Conservation (phyloP, 1,284 basidiomycete species). For the Xerocomus nothofagi region DNA sequence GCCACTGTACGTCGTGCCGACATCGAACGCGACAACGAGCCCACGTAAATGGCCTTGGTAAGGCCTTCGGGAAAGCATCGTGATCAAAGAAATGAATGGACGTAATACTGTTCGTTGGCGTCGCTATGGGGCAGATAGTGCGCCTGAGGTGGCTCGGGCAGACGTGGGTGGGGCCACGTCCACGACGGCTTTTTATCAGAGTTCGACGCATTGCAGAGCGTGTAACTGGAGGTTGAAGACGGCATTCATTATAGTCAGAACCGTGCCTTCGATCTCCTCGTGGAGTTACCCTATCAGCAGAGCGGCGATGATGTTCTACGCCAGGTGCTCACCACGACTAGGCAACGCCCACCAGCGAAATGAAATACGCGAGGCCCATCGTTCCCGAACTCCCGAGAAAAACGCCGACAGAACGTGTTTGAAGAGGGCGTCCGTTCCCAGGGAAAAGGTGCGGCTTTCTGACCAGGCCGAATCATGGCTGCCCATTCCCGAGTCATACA, state of each 20-base stretch:
- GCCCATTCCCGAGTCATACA: slow-evolving; percentile 13
- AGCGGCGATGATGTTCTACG: slow-evolving; percentile 10
- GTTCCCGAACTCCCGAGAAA: background rate
- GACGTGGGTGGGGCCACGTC: slow-evolving; percentile 3
- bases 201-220: background rate
- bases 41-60: slow-evolving; percentile 38
- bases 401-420: slow-evolving; percentile 25
- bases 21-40: slow-evolving; percentile 50
- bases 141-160: background rate
- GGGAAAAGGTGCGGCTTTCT: slow-evolving; percentile 13
- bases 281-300: slow-evolving; percentile 7
- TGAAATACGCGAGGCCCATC: slow-evolving; percentile 23
- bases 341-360: slow-evolving; percentile 10
- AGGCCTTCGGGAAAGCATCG: slow-evolving; percentile 35
- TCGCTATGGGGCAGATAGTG: slow-evolving; percentile 1
- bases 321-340: slow-evolving; percentile 6
- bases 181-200: slow-evolving; percentile 24
- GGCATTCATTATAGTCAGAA: slow-evolving; percentile 10
- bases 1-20: slow-evolving; percentile 56
- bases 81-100: background rate
- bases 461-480: background rate
- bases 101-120: slow-evolving; percentile 11
- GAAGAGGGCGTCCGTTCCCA: slow-evolving; percentile 8
- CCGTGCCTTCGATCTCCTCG: background rate
- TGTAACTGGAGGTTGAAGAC: background rate